Base-by-base conservation (phyloP, 2,329 filamentous ascomycete genomes). In the Hypoxylon sp. region DNA sequence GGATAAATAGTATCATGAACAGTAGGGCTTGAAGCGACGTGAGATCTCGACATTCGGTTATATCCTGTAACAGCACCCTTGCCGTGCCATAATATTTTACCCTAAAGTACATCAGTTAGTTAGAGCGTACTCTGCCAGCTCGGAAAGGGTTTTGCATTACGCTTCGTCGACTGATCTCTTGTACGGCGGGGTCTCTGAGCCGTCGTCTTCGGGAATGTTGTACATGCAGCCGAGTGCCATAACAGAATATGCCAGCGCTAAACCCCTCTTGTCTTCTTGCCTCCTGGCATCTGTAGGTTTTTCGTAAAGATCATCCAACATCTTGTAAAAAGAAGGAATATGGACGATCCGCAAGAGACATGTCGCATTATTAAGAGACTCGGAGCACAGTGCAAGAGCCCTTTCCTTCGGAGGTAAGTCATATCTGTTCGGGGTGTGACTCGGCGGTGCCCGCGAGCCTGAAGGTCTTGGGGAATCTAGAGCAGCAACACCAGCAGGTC, bases 1-100 rank as follows among this genome's bases (percentile, higher is more conserved):
- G 92, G 0, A 95, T 83, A 74, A 94, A 96, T 2, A 95, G 81
- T 51, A 94, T 91, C 85, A 94, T 91, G 75, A 93, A 94, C 19
- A 94, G 80, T 5, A 96, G 84, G 1, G 90, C 88, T 76, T 96
- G 92, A 7, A 95, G 81, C 1, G 91, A 91, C 19, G 84, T 86
- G 45, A 95, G 81, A 74, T 94, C 91, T 48, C 91, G 88, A 71
- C 91, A 94, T 64, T 90, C 88, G 0, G 87, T 88, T 45, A 90
- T 81, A 66, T 90, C 88, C 61, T 87, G 83, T 50, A 94, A 80
- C 61, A 94, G 82, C 45, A 87, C 81, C 59, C 91, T 86, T 4
- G 91, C 87, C 2, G 86, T 85, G 70, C 87, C 87, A 76, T 93
- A 94, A 69, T 92, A 95, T 81, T 91, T 92, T 68, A 91, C 83